phyloP scores from a whole-genome alignment of 2,329 filamentous ascomycete genomes.

The Chaetomiaceae sp. region DNA sequence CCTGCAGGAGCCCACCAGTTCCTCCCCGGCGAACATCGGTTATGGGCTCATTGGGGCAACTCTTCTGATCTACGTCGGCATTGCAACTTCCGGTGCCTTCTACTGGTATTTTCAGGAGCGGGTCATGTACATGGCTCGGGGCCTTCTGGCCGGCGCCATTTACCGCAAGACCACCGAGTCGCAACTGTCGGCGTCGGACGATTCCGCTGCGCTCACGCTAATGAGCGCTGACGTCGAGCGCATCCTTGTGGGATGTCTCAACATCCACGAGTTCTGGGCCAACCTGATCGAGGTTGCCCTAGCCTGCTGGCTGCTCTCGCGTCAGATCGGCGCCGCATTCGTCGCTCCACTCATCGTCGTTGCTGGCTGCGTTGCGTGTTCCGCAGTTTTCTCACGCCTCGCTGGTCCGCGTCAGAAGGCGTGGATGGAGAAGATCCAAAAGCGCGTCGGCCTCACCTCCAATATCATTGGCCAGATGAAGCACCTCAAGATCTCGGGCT shows the following conservation, averaged over 20 bases:
- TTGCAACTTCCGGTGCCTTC: constrained; percentile 30
- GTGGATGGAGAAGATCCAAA: constrained; percentile 40
- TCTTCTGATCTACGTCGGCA: constrained; percentile 29
- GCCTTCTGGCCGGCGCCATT: constrained; percentile 22
- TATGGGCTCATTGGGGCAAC: constrained; percentile 32
- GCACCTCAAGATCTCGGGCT: constrained; percentile 39
- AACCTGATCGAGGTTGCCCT: constrained; percentile 29
- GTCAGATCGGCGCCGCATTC: constrained; percentile 29
- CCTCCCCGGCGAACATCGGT: constrained; percentile 21
- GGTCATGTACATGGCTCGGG: constrained; percentile 6
- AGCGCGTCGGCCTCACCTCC: constrained; percentile 36
- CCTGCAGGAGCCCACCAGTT: constrained; percentile 21
- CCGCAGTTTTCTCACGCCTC: constrained; percentile 15
- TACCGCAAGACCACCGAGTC: constrained; percentile 28
- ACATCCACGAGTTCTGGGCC: constrained; percentile 33
- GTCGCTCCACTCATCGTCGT: constrained; percentile 29
- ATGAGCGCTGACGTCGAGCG: constrained; percentile 36
- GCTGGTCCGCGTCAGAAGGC: constrained; percentile 25
- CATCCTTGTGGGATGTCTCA: constrained; percentile 27
- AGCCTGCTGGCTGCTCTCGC: constrained; percentile 30
- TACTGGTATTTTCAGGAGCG: constrained; percentile 30
- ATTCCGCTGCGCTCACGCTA: constrained; percentile 29
- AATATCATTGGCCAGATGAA: constrained; percentile 40
- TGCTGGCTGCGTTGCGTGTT: constrained; percentile 19
- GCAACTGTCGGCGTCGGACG: too few relatives aligned